A percentile compares a stretch with the other conserved stretches of the same genome.
Evolutionary conservation across 139 green algal genomes (phyloP).

Genomic region (Chlorella sp.): DNA sequence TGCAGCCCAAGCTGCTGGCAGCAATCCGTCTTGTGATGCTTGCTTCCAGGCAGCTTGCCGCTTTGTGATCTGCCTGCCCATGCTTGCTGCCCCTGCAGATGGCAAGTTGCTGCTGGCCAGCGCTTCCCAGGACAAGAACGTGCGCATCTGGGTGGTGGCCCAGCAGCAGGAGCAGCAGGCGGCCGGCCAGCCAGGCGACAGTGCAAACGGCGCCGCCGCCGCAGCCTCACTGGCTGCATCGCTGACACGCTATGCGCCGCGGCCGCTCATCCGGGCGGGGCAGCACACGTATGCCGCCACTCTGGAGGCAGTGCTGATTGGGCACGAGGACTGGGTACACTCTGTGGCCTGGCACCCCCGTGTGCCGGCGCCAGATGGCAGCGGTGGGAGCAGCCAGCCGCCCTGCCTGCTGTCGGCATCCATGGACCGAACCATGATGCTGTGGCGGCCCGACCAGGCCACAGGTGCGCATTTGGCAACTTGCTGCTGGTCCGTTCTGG

Average conservation of each 20-base stretch:
- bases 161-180: background rate
- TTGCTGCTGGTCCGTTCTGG: too few relatives aligned
- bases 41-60: background rate
- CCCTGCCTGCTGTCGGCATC: slow-evolving; percentile 86
- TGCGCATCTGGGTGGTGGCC: slow-evolving; percentile 72
- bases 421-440: slow-evolving; percentile 96
- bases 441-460: slow-evolving; percentile 83
- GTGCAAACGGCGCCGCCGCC: background rate
- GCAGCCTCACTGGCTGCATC: slow-evolving; percentile 13
- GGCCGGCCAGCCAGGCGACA: background rate
- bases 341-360: slow-evolving; percentile 78
- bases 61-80: background rate
- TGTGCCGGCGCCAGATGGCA: background rate
- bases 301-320: slow-evolving; percentile 87
- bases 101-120: slow-evolving; percentile 86
- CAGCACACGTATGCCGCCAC: slow-evolving; percentile 49
- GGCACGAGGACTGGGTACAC: slow-evolving; percentile 98
- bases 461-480: slow-evolving; percentile 32
- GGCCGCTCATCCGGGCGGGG: slow-evolving; percentile 42
- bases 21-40: background rate
- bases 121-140: slow-evolving; percentile 88
- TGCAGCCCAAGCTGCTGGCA: background rate
- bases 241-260: slow-evolving; percentile 68
- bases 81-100: background rate
- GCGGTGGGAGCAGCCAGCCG: background rate